These are phyloP conservation scores for Pinus tabuliformis DNA, from an alignment of 75 land plant genomes.

Conservation along the genomic window DNA sequence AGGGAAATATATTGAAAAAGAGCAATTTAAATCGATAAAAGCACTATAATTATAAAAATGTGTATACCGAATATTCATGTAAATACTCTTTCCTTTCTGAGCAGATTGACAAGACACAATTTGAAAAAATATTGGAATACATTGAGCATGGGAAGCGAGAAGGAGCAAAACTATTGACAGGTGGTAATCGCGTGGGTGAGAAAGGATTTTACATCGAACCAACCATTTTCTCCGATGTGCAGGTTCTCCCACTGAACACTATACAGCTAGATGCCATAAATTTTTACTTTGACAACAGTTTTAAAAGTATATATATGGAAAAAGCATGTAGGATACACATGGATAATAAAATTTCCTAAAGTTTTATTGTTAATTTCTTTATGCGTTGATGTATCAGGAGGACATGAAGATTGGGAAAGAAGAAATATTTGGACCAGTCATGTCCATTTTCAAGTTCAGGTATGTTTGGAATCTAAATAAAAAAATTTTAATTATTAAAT, in stretches of 20 bases:
- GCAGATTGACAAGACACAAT: conserved; percentile 76
- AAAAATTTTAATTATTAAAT: too few species aligned
- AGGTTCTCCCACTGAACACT: conserved; percentile 10
- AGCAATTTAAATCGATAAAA: too few species aligned
- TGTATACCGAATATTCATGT: too few species aligned
- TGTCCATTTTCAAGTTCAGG: conserved; percentile 60
- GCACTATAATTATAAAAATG: too few species aligned
- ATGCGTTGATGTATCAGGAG: conserved; percentile 28
- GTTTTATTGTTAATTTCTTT: too few species aligned
- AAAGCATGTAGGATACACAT: too few species aligned
- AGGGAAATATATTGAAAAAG: too few species aligned
- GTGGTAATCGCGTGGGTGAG: conserved; percentile 58
- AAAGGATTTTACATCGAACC: conserved; percentile 93
- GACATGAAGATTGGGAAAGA: conserved; percentile 74
- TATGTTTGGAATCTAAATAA: conserved; percentile 13
- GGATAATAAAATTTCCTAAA: too few species aligned
- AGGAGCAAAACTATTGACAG: conserved; percentile 80
- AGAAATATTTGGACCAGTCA: conserved; percentile 50
- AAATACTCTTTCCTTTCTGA: too few species aligned
- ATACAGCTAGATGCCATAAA: too few species aligned
- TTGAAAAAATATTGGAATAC: conserved; percentile 65
- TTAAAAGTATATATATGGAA: too few species aligned
- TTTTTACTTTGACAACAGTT: too few species aligned
- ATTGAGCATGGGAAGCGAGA: conserved; percentile 74
- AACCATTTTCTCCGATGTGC: conserved; percentile 81